These are phyloP conservation scores for Cicer pinnatifidum DNA, from an alignment of 306 rosid species.

Conservation along the genomic window DNA sequence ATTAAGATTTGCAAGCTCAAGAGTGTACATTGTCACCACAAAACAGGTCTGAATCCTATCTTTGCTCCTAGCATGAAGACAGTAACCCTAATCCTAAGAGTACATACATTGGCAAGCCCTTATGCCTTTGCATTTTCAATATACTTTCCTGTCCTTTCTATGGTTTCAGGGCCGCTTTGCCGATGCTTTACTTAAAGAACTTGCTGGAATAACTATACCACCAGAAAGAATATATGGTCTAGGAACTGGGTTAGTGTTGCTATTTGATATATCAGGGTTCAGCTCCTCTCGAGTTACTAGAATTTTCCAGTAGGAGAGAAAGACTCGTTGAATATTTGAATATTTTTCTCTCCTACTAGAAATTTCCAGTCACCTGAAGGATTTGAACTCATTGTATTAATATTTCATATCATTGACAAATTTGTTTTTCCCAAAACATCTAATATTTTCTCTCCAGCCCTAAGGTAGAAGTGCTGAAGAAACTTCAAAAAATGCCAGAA, in stretches of 20 bases:
- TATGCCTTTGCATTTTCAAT: conserved; percentile 14
- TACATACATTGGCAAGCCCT: conserved; percentile 17
- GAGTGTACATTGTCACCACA: conserved; percentile 75
- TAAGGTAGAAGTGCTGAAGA: conserved; percentile 87
- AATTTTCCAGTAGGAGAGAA: too few relatives aligned
- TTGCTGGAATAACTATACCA: conserved; percentile 77
- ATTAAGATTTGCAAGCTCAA: conserved; percentile 76
- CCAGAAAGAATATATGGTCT: conserved; percentile 83
- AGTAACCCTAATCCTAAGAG: conserved; percentile 23
- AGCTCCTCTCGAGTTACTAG: too few relatives aligned
- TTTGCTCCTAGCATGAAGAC: conserved; percentile 12
- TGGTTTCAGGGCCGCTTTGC: conserved; percentile 75
- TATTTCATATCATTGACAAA: conserved; percentile 28
- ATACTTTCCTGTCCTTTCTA: neutral
- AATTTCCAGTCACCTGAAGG: too few relatives aligned
- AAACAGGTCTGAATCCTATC: conserved; percentile 62
- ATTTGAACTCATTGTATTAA: neutral
- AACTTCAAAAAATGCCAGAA: conserved; percentile 79
- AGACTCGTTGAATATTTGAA: too few relatives aligned
- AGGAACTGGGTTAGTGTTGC: conserved; percentile 79
- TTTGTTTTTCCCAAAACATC: neutral
- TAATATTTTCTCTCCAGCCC: conserved; percentile 56
- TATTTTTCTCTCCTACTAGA: too few relatives aligned
- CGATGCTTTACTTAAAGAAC: conserved; percentile 77
- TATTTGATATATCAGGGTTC: neutral